phyloP scores from a whole-genome alignment of 495 filamentous ascomycete species.

The Hypomontagnella monticulosa region DNA sequence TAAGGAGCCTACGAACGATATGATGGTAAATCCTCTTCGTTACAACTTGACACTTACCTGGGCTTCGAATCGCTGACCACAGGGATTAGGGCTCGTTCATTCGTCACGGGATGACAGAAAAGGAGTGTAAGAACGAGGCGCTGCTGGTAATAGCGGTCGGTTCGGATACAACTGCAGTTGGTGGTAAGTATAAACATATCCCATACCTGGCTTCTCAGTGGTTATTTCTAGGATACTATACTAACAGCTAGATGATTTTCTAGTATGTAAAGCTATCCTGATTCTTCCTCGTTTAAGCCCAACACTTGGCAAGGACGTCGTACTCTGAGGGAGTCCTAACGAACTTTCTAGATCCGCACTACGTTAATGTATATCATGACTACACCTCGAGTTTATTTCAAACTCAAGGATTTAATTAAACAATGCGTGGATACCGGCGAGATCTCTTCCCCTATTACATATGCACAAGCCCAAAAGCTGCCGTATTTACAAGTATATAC shows the following conservation, averaged over 20 bases:
- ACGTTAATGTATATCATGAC: constrained; percentile 64
- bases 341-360: constrained; percentile 52
- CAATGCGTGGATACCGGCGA: constrained; percentile 41
- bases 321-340: too few species aligned
- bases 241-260: too few species aligned
- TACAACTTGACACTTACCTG: background rate
- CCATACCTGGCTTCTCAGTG: too few species aligned
- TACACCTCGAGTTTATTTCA: constrained; percentile 56
- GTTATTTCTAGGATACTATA: too few species aligned
- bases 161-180: constrained; percentile 69
- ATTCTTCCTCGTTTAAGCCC: too few species aligned
- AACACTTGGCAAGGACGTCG: too few species aligned
- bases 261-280: too few species aligned
- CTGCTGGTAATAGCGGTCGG: constrained; percentile 65
- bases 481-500: constrained; percentile 51
- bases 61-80: background rate
- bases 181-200: constrained; percentile 17
- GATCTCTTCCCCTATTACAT: constrained; percentile 49
- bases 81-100: constrained; percentile 50
- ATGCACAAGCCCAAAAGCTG: constrained; percentile 51
- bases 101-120: constrained; percentile 48
- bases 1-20: constrained; percentile 16
- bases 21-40: constrained; percentile 40
- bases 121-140: constrained; percentile 52
- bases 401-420: constrained; percentile 65